A percentile compares a stretch with the other conserved stretches of the same genome.
phyloP scores from a whole-genome alignment of 176 grass and related monocot genomes.

The Miscanthus lutarioriparius region DNA sequence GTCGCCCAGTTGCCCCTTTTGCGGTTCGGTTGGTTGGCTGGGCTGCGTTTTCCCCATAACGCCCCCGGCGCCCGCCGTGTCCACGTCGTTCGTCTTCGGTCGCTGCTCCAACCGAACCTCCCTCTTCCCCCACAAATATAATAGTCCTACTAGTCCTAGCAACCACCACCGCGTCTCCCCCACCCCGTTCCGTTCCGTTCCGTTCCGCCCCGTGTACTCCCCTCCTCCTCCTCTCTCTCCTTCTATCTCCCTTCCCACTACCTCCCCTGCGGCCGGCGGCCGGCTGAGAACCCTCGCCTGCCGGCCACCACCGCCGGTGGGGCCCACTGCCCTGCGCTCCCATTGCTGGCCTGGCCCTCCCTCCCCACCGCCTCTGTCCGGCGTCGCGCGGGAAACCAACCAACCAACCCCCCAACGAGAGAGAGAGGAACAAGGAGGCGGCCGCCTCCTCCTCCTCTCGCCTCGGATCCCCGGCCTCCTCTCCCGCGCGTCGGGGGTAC shows the following conservation, averaged over 20 bases:
- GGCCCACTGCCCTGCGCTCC: not conserved
- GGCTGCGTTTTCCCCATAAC: constrained; percentile 33
- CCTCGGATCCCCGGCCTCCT: constrained; percentile 27
- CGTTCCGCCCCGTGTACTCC: too few relatives aligned
- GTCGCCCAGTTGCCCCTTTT: not conserved
- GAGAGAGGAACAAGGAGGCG: not conserved
- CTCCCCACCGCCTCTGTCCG: not conserved
- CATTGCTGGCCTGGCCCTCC: not conserved
- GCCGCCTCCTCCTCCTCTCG: not conserved
- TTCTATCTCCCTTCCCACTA: not conserved
- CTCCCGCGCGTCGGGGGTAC: not conserved
- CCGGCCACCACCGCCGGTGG: not conserved
- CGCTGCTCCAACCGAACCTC: constrained; percentile 5
- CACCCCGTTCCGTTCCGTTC: constrained; percentile 22
- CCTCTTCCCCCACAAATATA: constrained; percentile 15
- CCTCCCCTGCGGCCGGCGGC: not conserved
- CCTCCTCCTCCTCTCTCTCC: not conserved
- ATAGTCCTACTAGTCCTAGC: not conserved
- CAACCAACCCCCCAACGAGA: not conserved
- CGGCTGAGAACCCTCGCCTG: not conserved
- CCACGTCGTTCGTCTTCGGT: not conserved
- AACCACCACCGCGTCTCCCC: not conserved
- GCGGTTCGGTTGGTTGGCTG: not conserved
- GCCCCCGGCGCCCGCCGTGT: not conserved
- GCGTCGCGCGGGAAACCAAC: constrained; percentile 27